Base-by-base conservation (phyloP, 2,329 filamentous ascomycete species). In the Fusarium stilboides region DNA sequence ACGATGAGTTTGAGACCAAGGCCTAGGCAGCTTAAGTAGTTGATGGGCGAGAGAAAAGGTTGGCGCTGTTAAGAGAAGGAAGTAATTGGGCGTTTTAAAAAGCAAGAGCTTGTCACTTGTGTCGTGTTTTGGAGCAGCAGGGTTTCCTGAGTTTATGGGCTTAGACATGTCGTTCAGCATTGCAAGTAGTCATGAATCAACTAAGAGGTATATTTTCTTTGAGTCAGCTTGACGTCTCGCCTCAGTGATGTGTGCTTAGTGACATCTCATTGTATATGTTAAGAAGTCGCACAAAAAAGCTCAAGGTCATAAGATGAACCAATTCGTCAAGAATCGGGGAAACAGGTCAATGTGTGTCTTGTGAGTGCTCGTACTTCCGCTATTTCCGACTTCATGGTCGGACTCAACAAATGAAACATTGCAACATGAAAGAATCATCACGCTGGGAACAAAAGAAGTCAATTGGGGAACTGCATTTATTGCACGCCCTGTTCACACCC, bases 1-100 rank as follows among this genome's bases (percentile, higher is more conserved):
- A 78, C 13, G 84, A 86, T 37, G 85, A 87, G 73, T 81, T 82
- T 67, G 85, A 87, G 75, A 79, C 84, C 12, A 79, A 78, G 57
- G 77, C 78, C 34, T 70, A 70, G 45, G 40, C 52, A 69, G 22
- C 17, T 20, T 62, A 33, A 24, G n/a, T 28, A n/a, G 44, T 53
- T 50, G 22, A 36, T 37, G 50, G 20, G 45, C 60, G 46, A 46
- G 22, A 22, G n/a, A 37, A 36, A 22, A 62, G 53, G 49, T 49
- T 33, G 58, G 39, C 17, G 44, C 44, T 56, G 59, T 50, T 20
- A 58, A 65, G 62, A 57, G 50, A 46, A 33, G 51, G 58, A 49
- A 34, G 58, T 57, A 42, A 53, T 62, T 43, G 37, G 60, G 69
- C 56, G 68, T 71, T 71, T 26, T 64, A 22, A 66, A 68, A 70